Percentiles rank a stretch among this genome's conserved stretches.
These are phyloP conservation scores for Eucalyptus pauciflora DNA, from an alignment of 345 rosid genomes.

Conservation along the genomic window DNA sequence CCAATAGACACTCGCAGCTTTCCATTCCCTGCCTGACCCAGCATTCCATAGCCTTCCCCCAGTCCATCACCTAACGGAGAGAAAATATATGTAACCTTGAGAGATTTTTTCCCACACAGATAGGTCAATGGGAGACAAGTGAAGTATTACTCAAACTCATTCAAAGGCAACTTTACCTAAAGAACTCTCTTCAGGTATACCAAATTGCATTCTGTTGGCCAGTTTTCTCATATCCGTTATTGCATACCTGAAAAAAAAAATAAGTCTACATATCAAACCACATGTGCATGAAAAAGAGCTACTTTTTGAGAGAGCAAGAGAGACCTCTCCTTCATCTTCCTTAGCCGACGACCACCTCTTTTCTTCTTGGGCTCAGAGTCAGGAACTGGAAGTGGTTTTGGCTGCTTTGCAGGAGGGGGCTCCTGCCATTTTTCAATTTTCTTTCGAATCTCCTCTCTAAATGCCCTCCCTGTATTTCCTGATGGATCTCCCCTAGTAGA, in stretches of 20 bases:
- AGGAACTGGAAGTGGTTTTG: slow-evolving; percentile 95
- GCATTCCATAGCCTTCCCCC: slow-evolving; percentile 99
- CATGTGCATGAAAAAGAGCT: background rate
- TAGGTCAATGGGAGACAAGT: background rate
- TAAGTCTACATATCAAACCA: background rate
- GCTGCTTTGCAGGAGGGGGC: slow-evolving; percentile 97
- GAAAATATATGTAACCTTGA: background rate
- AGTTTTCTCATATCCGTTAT: slow-evolving; percentile 94
- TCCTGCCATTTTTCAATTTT: slow-evolving; percentile 98
- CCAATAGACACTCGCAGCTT: slow-evolving; percentile 80
- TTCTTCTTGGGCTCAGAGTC: slow-evolving; percentile 98
- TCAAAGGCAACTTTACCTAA: slow-evolving; percentile 33
- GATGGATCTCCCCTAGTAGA: slow-evolving; percentile 75
- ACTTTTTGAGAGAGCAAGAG: background rate
- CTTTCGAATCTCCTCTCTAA: slow-evolving; percentile 63
- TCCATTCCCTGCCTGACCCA: slow-evolving; percentile 99
- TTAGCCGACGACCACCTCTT: slow-evolving; percentile 92
- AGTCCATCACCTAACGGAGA: slow-evolving; percentile 74
- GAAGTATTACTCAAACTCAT: background rate
- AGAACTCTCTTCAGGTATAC: slow-evolving; percentile 94
- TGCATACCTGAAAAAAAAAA: slow-evolving; percentile 49
- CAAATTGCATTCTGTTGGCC: slow-evolving; percentile 97
- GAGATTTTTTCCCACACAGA: background rate
- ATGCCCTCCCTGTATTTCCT: slow-evolving; percentile 60
- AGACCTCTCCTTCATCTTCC: slow-evolving; percentile 95